Evolutionary conservation across 495 filamentous ascomycete species (phyloP).

Genomic region (Cercophora sp.): DNA sequence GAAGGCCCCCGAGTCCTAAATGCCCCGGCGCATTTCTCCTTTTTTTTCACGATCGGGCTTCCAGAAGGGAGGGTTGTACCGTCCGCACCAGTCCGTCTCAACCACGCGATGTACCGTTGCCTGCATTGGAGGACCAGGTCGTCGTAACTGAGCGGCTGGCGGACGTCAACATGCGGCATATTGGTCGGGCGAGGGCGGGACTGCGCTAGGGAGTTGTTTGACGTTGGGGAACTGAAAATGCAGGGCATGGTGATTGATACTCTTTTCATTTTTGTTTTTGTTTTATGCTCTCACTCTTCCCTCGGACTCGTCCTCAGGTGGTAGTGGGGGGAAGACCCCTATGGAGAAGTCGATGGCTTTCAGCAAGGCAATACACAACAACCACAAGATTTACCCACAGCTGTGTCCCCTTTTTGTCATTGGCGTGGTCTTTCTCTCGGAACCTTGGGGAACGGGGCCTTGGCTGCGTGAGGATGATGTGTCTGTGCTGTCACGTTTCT

Average conservation of each 20-base stretch:
- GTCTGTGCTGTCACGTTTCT: background rate
- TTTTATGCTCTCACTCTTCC: conserved; percentile 15
- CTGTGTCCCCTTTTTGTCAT: background rate
- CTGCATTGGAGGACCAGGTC: conserved; percentile 11
- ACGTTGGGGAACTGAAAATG: conserved; percentile 32
- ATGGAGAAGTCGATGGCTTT: conserved; percentile 5
- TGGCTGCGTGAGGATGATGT: background rate
- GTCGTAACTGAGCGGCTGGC: conserved; percentile 14
- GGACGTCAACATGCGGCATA: conserved; percentile 21
- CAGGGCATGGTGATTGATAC: conserved; percentile 30
- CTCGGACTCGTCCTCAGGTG: conserved; percentile 6
- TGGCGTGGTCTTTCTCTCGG: background rate
- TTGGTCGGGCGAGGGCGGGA: conserved; percentile 20
- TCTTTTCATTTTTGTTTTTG: conserved; percentile 21
- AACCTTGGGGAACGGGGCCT: background rate
- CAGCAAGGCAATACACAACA: conserved; percentile 13
- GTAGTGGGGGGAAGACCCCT: background rate
- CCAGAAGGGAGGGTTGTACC: conserved; percentile 4
- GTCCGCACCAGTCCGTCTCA: conserved; percentile 17
- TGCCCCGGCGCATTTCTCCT: conserved; percentile 4
- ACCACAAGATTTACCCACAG: background rate
- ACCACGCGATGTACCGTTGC: conserved; percentile 11
- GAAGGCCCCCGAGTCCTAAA: conserved; percentile 42
- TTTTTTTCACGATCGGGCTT: no score
- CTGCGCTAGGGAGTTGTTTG: conserved; percentile 33